Base-by-base conservation (phyloP, 192 early-diverging fungal species). In the Umbelopsis ramanniana region DNA sequence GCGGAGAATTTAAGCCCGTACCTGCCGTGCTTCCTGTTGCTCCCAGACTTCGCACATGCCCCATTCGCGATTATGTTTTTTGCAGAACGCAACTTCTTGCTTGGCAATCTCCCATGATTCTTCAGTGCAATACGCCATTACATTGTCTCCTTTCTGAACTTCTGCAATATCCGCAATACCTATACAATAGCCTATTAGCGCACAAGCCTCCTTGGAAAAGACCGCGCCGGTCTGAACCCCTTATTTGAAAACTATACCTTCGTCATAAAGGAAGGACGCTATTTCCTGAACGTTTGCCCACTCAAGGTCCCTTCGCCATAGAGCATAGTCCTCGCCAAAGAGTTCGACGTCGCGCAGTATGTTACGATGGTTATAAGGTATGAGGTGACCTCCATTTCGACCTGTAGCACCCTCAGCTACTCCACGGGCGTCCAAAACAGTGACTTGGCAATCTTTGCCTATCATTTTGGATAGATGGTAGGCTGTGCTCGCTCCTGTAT, bases 81-180 rank as follows among this genome's bases (percentile, higher is more conserved):
- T 35, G 26, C 37, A 33, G 14, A 63, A 63, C 0, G 57, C 57
- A 7, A 63, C 29, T 35, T 63, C 57, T 35, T 63, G 24, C 17
- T 63, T 63, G 3, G 57, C 57, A 63, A 19, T 22, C 26, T 63
- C 12, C 57, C 57, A 63, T 19, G 57, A 7, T 37, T 37, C 29
- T 63, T 63, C 29, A 37, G 57, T 63, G 19, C 57, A 63, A 63
- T 63, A 63, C 26, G 57, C 57, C 57, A 63, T 63, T 0, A 63
- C 57, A 35, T 63, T 63, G 29, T 63, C 57, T 12, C 57, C 57
- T 19, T 63, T 63, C 57, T 63, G 57, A 29, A 63, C 33, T 17
- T 63, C 35, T 29, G 57, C 57, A 37, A 63, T 63, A 29, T 63
- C 33, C 5, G 26, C 57, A 37, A 63, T 63, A 26, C 57, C 57